Percentiles rank a stretch among this genome's conserved stretches.
These are phyloP conservation scores for Persicaria maculosa DNA, from an alignment of 148 eudicot genomes.

Conservation along the genomic window DNA sequence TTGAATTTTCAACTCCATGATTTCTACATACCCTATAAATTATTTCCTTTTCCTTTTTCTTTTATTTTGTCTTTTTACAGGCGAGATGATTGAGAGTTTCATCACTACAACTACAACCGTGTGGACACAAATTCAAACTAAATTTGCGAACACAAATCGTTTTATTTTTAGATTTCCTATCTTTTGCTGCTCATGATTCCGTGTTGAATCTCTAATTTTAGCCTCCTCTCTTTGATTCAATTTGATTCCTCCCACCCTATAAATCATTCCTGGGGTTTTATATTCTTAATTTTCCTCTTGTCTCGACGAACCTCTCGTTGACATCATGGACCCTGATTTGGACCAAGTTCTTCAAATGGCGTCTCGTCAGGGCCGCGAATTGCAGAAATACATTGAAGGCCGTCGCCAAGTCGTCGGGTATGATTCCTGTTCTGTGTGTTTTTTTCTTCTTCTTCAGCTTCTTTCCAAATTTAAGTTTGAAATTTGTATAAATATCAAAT, in stretches of 20 bases:
- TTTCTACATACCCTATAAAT: too few relatives aligned
- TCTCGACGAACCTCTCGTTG: not conserved
- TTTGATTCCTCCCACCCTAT: not conserved
- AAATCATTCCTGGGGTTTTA: not conserved
- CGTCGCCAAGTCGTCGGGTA: constrained; percentile 56
- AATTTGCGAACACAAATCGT: not conserved
- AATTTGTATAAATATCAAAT: not conserved
- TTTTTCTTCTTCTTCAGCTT: not conserved
- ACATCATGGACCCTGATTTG: constrained; percentile 11
- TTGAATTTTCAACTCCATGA: too few relatives aligned
- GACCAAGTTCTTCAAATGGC: constrained; percentile 16
- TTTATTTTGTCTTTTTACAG: too few relatives aligned
- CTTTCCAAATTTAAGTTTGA: not conserved
- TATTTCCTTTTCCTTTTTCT: too few relatives aligned
- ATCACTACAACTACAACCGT: too few relatives aligned
- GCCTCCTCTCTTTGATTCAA: not conserved
- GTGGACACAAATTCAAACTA: not conserved
- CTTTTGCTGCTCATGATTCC: not conserved
- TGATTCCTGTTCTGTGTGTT: constrained; percentile 6
- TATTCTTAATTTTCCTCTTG: not conserved
- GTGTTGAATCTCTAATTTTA: not conserved
- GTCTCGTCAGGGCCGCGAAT: constrained; percentile 39
- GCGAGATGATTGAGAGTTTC: too few relatives aligned
- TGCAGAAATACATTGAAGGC: constrained; percentile 35
- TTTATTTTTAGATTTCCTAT: constrained; percentile 3